Conservation (phyloP, 2,329 filamentous ascomycete genomes). For the Colletotrichum navitas region DNA sequence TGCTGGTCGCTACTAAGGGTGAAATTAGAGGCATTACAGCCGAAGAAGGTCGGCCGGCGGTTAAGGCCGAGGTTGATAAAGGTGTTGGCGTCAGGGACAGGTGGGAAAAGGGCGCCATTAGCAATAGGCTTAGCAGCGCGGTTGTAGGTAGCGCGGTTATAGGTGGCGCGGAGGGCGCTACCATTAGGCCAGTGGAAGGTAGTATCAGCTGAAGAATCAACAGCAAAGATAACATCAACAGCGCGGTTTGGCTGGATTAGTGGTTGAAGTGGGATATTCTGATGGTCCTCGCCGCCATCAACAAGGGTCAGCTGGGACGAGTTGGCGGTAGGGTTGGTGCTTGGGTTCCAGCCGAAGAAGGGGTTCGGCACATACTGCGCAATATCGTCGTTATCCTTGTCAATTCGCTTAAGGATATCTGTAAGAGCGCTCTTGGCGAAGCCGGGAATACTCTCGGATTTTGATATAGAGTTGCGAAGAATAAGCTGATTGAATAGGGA, state of each 20-base stretch:
- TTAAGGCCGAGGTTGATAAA: slow-evolving; percentile 73
- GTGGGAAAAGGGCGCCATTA: slow-evolving; percentile 69
- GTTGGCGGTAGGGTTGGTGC: slow-evolving; percentile 57
- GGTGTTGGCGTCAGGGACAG: slow-evolving; percentile 66
- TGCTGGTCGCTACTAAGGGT: slow-evolving; percentile 61
- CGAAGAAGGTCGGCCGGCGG: slow-evolving; percentile 72
- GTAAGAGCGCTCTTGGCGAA: slow-evolving; percentile 59
- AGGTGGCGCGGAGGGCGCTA: slow-evolving; percentile 68
- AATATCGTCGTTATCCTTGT: slow-evolving; percentile 76
- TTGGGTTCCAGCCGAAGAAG: slow-evolving; percentile 61
- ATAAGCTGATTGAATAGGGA: slow-evolving; percentile 86
- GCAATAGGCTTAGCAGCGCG: slow-evolving; percentile 62
- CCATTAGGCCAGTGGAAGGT: slow-evolving; percentile 70
- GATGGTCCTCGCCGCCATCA: slow-evolving; percentile 82
- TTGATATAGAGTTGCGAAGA: slow-evolving; percentile 63
- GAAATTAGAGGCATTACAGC: slow-evolving; percentile 66
- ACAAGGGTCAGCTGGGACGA: slow-evolving; percentile 75
- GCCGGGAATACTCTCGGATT: slow-evolving; percentile 12
- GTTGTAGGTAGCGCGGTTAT: slow-evolving; percentile 69
- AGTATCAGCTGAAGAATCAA: slow-evolving; percentile 75
- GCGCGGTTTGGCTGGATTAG: slow-evolving; percentile 67
- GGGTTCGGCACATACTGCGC: slow-evolving; percentile 77
- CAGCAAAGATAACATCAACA: slow-evolving; percentile 73
- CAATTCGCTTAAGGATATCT: slow-evolving; percentile 67
- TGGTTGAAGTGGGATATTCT: slow-evolving; percentile 83